Conservation (phyloP, 805 yeast species). For the Ogataea zsoltii region DNA sequence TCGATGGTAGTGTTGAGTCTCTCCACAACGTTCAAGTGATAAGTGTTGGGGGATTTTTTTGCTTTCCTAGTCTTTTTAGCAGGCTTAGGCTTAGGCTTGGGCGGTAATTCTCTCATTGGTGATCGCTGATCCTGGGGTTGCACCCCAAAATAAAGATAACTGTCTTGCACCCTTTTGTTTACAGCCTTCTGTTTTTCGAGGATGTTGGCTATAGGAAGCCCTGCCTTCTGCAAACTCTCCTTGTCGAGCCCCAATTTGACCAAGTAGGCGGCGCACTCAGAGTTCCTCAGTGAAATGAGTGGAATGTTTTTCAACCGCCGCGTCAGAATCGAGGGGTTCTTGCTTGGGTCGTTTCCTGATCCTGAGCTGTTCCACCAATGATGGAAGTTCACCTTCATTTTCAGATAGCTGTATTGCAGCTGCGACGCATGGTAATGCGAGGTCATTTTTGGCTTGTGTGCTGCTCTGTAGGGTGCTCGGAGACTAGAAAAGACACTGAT, state of each 20-base stretch:
- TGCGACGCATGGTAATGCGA: conserved; percentile 27
- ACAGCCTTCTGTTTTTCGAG: conserved; percentile 29
- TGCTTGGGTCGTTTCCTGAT: conserved; percentile 23
- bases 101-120: not conserved
- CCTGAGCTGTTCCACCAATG: conserved; percentile 31
- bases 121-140: not conserved
- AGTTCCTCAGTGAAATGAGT: conserved; percentile 28
- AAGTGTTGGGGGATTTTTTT: conserved; percentile 2
- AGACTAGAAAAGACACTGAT: not conserved
- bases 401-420: conserved; percentile 21
- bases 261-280: conserved; percentile 22
- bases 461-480: not conserved
- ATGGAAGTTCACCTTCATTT: conserved; percentile 25
- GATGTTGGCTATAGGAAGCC: conserved; percentile 8
- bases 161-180: conserved; percentile 15
- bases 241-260: conserved; percentile 13
- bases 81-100: not conserved
- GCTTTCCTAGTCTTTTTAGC: not conserved
- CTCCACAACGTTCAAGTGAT: conserved; percentile 14
- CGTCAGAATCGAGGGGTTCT: conserved; percentile 25
- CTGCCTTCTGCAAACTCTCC: conserved; percentile 6
- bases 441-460: conserved; percentile 5
- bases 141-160: not conserved
- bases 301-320: conserved; percentile 29
- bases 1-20: conserved; percentile 9